Evolutionary conservation across 208 protist species (phyloP).

Genomic region (Trypanosoma cruzi): DNA sequence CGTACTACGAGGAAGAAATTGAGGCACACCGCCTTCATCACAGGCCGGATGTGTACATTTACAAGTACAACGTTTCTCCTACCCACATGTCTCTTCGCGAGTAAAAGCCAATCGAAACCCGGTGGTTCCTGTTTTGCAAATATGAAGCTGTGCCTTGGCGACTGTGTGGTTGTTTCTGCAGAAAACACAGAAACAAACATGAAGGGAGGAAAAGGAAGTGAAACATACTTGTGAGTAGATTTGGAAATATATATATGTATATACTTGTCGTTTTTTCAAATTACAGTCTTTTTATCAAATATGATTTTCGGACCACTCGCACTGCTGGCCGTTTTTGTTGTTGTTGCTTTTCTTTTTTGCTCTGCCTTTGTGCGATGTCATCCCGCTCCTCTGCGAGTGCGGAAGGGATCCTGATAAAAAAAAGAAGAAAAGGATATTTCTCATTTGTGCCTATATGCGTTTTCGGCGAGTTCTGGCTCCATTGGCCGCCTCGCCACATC

Average conservation of each 20-base stretch:
- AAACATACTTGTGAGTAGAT: background rate
- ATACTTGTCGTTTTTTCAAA: background rate
- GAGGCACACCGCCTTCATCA: slow-evolving; percentile 86
- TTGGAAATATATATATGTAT: background rate
- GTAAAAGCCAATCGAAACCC: slow-evolving; percentile 20
- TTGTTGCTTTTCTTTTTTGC: background rate
- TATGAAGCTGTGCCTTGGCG: background rate
- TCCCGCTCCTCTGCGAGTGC: background rate
- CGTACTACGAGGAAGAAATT: slow-evolving; percentile 88
- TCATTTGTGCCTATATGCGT: background rate
- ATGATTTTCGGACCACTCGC: background rate
- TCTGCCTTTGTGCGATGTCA: background rate
- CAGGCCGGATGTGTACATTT: slow-evolving; percentile 88
- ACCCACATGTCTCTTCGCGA: slow-evolving; percentile 86
- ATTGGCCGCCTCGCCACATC: background rate
- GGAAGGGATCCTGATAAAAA: background rate
- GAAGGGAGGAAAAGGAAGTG: slow-evolving; percentile 1
- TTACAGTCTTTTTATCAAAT: background rate
- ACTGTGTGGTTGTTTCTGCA: background rate
- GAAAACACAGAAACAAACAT: background rate
- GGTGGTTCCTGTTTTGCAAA: background rate
- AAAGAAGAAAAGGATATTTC: background rate
- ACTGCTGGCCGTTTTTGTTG: slow-evolving; percentile 1
- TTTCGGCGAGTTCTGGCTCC: background rate
- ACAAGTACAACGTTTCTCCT: slow-evolving; percentile 88